Evolutionary conservation across 768 basidiomycete species (phyloP).

Genomic region (Termitomyces sp.): DNA sequence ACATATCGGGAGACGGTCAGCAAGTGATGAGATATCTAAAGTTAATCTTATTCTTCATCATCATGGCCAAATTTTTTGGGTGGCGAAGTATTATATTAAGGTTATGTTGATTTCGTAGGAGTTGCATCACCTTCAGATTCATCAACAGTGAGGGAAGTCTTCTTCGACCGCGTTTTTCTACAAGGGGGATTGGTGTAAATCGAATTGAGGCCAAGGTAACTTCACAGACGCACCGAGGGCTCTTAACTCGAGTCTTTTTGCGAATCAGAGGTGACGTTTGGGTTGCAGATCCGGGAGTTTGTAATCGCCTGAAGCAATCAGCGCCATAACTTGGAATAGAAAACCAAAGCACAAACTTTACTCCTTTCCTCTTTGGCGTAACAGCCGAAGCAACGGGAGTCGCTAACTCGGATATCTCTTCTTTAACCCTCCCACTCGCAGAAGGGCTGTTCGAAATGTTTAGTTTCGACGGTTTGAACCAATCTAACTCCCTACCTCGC

Average conservation of each 20-base stretch:
- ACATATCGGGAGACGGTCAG: not conserved
- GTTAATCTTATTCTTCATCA: not conserved
- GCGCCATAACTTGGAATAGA: not conserved
- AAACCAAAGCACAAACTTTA: constrained; percentile 18
- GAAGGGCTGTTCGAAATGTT: not conserved
- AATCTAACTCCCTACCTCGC: constrained; percentile 3
- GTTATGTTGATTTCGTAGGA: not conserved
- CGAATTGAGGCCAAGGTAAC: not conserved
- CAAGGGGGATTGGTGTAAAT: not conserved
- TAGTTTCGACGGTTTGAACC: not conserved
- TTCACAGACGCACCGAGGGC: constrained; percentile 18
- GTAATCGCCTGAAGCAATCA: constrained; percentile 15
- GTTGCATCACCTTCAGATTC: not conserved
- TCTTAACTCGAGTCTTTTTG: constrained; percentile 22
- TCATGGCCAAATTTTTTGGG: not conserved
- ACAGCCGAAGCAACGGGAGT: constrained; percentile 10
- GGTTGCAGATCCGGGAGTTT: constrained; percentile 18
- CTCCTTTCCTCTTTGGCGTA: constrained; percentile 26
- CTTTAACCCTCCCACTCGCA: constrained; percentile 6
- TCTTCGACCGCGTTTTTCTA: constrained; percentile 7
- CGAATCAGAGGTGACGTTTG: constrained; percentile 20
- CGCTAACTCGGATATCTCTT: constrained; percentile 12
- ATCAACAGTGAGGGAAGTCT: not conserved
- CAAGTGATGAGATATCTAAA: not conserved
- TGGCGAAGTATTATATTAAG: not conserved